Base-by-base conservation (phyloP, 2,329 filamentous ascomycete species). In the Leptographium galeiforme region DNA sequence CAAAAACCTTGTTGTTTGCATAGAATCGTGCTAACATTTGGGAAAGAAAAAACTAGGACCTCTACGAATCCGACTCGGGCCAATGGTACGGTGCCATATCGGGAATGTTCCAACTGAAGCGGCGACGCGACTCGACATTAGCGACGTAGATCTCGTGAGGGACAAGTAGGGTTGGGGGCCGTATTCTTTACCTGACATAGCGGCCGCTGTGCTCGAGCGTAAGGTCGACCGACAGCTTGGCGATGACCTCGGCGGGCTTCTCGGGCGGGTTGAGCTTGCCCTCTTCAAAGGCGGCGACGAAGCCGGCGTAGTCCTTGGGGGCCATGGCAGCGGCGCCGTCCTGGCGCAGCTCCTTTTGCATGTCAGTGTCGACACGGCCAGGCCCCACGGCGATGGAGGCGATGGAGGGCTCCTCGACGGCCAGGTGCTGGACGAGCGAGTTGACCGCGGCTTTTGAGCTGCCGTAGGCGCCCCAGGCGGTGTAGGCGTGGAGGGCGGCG, bases 171-270 rank as follows among this genome's bases (percentile, higher is more conserved):
- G 18, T 36, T 3, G 18, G 5, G 8, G 16, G 7, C 18, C 2
- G 30, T 30, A 36, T 11, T 18, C 43, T 72, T 76, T 73, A 87
- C 79, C 68, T 82, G 61, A 93, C 69, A 63, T 87, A 89, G 62
- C 82, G 82, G 33, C 93, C 93, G 62, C 78, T 90, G 59, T 96
- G 68, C 18, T 82, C 77, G 53, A 70, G 78, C 4, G 78, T 73
- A 7, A 81, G 86, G 48, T 77, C 72, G 16, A 87, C 66, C 0
- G 82, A 84, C 57, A 97, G 72, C 61, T 79, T 85, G 4, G 89
- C 90, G 68, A 97, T 91, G 13, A 96, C 88, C 67, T 83, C 72
- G 0, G 89, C 91, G 0, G 91, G 87, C 68, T 89, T 84, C 61
- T 95, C 88, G 0, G 90, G 88, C 67, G 77, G 82, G 58, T 96